phyloP scores from a whole-genome alignment of 805 yeast species.

The Saccharomyces kudriavzevii region DNA sequence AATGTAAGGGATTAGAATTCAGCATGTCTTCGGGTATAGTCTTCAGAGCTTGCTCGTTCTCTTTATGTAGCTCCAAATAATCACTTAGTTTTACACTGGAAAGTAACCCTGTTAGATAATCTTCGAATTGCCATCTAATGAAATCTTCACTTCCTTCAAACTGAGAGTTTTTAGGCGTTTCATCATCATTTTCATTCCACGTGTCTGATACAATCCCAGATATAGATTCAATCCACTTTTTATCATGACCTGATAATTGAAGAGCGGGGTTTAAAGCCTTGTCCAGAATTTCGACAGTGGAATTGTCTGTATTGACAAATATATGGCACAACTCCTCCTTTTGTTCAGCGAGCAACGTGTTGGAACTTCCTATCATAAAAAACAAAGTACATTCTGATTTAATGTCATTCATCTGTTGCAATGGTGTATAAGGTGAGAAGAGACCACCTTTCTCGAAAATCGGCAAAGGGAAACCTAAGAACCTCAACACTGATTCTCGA shows the following conservation, averaged over 20 bases:
- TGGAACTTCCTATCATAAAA: constrained; percentile 81
- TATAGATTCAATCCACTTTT: constrained; percentile 62
- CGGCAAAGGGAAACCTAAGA: constrained; percentile 82
- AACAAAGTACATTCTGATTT: constrained; percentile 46
- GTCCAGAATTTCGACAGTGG: constrained; percentile 40
- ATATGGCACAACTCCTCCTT: constrained; percentile 57
- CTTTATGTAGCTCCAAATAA: constrained; percentile 38
- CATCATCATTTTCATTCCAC: constrained; percentile 34
- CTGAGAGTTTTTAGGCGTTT: constrained; percentile 37
- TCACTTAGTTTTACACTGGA: constrained; percentile 63
- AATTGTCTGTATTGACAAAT: constrained; percentile 57
- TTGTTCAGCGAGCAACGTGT: constrained; percentile 66
- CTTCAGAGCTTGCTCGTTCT: constrained; percentile 31
- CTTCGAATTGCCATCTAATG: constrained; percentile 82
- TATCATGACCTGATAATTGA: constrained; percentile 53
- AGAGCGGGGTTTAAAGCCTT: constrained; percentile 36
- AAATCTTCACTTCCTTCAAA: constrained; percentile 79
- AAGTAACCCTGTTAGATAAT: constrained; percentile 70
- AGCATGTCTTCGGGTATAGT: constrained; percentile 22
- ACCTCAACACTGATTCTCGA: constrained; percentile 64
- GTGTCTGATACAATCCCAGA: constrained; percentile 41
- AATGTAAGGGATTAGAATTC: constrained; percentile 31
- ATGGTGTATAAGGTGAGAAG: constrained; percentile 88
- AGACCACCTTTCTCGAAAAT: constrained; percentile 79
- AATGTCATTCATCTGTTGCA: constrained; percentile 81